Base-by-base conservation (phyloP, 2,329 filamentous ascomycete species). In the Aspergillus sp. region DNA sequence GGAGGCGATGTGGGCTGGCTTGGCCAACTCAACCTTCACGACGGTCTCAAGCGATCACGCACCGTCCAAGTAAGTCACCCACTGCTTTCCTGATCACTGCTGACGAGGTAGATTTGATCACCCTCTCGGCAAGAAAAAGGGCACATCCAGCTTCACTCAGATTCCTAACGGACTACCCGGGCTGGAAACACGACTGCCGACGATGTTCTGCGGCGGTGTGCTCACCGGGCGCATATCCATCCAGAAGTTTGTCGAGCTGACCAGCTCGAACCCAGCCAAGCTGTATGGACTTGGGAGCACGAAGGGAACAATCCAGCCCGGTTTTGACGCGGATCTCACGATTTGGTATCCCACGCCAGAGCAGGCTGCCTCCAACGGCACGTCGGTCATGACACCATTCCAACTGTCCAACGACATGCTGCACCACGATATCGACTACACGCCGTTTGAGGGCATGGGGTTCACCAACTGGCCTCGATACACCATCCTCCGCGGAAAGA, bases 1-100 rank as follows among this genome's bases (percentile, higher is more conserved):
- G 61, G 79, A 82, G 32, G 79, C 73, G 2, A 82, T 85, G 60
- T 85, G 83, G 83, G 66, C 73, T 1, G 82, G 81, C 0, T 73
- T 86, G 3, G 72, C 74, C 11, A 82, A 85, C 64, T 82, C 82
- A 3, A 86, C 83, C 0, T 85, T 86, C 64, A 82, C 83, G 0
- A 78, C 83, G 2, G 75, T 85, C 8, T 82, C 79, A 10, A 83
- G 80, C 0, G 80, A 82, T 61, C 80, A 83, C 65, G 77, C 76
- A 5, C 77, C 79, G 2, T 73, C 70, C 48, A 68, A 67, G 54
- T 73, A 19, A 19, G 19, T 19, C 19, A 19, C 19, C 19, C 19
- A 19, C 19, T 19, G 19, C 19, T 19, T 19, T 19, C 19, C 19
- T 19, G 19, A 32, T 25, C 2, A 6, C 2, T 44, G 25, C 47